Percentiles rank a stretch among this genome's conserved stretches.
phyloP scores from a whole-genome alignment of 2,329 filamentous ascomycete genomes.

The Colletotrichum lindemuthianum region DNA sequence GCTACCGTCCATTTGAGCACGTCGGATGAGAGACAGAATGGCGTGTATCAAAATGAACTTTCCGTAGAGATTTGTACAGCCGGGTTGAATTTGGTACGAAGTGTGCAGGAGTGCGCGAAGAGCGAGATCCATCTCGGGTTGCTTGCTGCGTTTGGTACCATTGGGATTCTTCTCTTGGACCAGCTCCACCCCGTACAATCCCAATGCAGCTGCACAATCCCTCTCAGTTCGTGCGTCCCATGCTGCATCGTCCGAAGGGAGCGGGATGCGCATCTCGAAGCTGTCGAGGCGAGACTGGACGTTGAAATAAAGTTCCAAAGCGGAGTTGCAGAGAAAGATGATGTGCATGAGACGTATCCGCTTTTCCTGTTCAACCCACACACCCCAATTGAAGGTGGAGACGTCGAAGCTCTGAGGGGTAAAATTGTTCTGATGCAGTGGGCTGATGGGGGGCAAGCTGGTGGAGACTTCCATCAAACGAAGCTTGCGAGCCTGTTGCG shows the following conservation, averaged over 20 bases:
- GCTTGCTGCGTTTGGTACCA: conserved; percentile 71
- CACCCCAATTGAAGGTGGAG: conserved; percentile 70
- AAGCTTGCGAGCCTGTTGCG: conserved; percentile 65
- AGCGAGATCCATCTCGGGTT: conserved; percentile 71
- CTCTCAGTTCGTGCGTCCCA: conserved; percentile 72
- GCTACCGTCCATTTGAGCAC: conserved; percentile 53
- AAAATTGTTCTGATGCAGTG: conserved; percentile 68
- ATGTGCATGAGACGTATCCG: conserved; percentile 72
- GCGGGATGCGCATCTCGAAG: conserved; percentile 72
- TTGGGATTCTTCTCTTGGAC: conserved; percentile 67
- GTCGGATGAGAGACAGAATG: conserved; percentile 69
- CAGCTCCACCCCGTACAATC: conserved; percentile 66
- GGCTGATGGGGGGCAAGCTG: conserved; percentile 61
- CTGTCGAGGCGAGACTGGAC: conserved; percentile 69
- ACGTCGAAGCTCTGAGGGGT: conserved; percentile 56
- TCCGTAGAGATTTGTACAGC: conserved; percentile 75
- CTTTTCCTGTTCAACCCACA: conserved; percentile 78
- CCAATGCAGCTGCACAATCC: conserved; percentile 73
- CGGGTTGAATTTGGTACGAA: conserved; percentile 68
- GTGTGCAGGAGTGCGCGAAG: conserved; percentile 69
- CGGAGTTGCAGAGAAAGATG: conserved; percentile 71
- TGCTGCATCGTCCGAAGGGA: conserved; percentile 77
- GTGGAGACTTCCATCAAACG: conserved; percentile 65
- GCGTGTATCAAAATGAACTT: conserved; percentile 81
- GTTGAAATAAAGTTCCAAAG: conserved; percentile 79